Base-by-base conservation (phyloP, 228 moss, liverwort and hornwort species). In the Sphagnum magellanicum region DNA sequence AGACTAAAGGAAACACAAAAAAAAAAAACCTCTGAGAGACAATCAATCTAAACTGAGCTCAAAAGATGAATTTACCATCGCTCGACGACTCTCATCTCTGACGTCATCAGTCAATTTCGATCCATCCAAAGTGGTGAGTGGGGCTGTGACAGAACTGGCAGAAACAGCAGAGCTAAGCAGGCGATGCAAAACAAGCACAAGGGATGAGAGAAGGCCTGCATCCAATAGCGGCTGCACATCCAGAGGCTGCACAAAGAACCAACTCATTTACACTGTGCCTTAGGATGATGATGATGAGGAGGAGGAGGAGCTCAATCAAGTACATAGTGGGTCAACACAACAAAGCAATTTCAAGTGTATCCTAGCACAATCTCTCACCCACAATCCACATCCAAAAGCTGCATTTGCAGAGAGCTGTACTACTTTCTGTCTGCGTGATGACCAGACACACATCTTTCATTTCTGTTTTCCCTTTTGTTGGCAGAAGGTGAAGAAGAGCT, bases 221-320 rank as follows among this genome's bases (percentile, higher is more conserved):
- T 97, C 93, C 59, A 97, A 85, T 49, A 97, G 74, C 49, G 97
- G 91, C 79, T 91, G 90, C 67, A 93, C 83, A 76, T 93, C 97
- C 73, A 93, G 75, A 32, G 88, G 85, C 91, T 93, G 91, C 87
- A 84, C 59, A 48, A 32, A 32, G 32, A 32, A 32, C 32, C 32
- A 32, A 32, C 32, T 1, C 1, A 32, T 32, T 32, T 32, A 32
- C 32, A 32, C 32, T 32, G 32, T 32, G 32, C 32, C 32, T 32
- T 32, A 32, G 32, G 32, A 32, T 32, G 32, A 32, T 32, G 32
- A 32, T 32, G 32, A 32, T 2, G 32, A 32, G 32, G 32, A 32
- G 32, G 32, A 32, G 32, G 32, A 32, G 32, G 32, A 32, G 32
- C 32, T 32, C 32, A 32, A 32, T 32, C 32, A 32, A 32, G 32